A percentile compares a stretch with the other conserved stretches of the same genome.
These are phyloP conservation scores for Puccinia polysora DNA, from an alignment of 1,284 basidiomycete genomes.

Conservation along the genomic window DNA sequence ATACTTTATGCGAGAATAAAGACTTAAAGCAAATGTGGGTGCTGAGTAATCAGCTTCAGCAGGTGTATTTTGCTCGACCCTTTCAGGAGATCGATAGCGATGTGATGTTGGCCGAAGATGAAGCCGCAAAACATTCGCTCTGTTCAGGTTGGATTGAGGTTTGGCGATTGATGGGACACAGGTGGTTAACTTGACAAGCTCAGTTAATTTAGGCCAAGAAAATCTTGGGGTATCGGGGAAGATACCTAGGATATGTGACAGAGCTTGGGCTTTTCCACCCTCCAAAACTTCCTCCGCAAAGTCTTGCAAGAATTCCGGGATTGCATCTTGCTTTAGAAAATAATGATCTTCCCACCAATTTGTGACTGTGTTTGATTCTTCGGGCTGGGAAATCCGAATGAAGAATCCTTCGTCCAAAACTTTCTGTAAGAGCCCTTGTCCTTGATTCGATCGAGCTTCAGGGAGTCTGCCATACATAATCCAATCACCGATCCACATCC, in stretches of 20 bases:
- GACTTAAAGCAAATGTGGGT: neutral
- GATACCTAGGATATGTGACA: slow-evolving; percentile 11
- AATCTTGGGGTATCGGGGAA: neutral
- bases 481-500: slow-evolving; percentile 31
- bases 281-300: slow-evolving; percentile 24
- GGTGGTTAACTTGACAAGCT: neutral
- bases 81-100: neutral
- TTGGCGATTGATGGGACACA: neutral
- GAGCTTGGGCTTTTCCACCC: slow-evolving; percentile 27
- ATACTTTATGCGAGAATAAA: neutral
- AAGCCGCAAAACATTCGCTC: neutral
- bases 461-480: slow-evolving; percentile 31
- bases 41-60: neutral
- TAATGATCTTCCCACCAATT: slow-evolving; percentile 31
- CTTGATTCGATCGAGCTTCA: neutral
- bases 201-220: slow-evolving; percentile 12
- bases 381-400: neutral
- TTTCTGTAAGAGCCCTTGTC: neutral
- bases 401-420: slow-evolving; percentile 19
- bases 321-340: neutral
- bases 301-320: slow-evolving; percentile 19
- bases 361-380: neutral
- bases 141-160: neutral
- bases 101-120: slow-evolving; percentile 8
- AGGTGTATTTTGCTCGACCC: neutral